Percentiles rank a stretch among this genome's conserved stretches.
Conservation (phyloP, 1,284 basidiomycete species). For the Melampsora americana region DNA sequence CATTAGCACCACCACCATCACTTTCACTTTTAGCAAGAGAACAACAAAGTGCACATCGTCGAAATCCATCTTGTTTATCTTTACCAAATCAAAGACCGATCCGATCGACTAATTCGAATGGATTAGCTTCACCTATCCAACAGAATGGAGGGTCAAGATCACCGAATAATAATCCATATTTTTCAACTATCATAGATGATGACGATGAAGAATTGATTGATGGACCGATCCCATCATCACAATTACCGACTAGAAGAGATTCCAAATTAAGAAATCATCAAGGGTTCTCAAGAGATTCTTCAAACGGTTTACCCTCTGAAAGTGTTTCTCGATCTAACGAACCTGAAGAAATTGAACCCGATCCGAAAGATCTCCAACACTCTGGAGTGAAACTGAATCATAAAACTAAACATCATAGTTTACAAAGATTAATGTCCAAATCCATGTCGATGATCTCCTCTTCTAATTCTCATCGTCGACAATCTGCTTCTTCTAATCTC, state of each 20-base stretch:
- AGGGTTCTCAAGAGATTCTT: background rate
- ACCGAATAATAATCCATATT: background rate
- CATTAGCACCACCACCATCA: conserved; percentile 31
- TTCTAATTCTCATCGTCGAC: background rate
- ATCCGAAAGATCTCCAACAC: background rate
- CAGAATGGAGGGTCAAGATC: background rate
- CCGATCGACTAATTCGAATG: background rate
- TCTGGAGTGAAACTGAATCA: background rate
- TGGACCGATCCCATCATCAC: background rate
- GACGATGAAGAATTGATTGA: background rate
- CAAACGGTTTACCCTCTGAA: background rate
- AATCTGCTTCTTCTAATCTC: background rate
- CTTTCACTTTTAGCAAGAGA: conserved; percentile 32
- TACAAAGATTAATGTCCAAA: background rate
- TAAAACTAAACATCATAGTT: background rate
- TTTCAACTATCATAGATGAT: background rate
- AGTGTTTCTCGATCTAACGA: background rate
- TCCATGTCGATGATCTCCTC: background rate
- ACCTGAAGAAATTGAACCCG: background rate
- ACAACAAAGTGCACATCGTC: conserved; percentile 21
- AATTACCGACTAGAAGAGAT: background rate
- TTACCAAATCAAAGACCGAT: conserved; percentile 4
- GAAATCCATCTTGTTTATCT: conserved; percentile 32
- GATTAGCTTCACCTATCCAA: background rate
- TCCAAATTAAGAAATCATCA: background rate